Conservation (phyloP, 805 yeast species). For the Lachancea sp. region DNA sequence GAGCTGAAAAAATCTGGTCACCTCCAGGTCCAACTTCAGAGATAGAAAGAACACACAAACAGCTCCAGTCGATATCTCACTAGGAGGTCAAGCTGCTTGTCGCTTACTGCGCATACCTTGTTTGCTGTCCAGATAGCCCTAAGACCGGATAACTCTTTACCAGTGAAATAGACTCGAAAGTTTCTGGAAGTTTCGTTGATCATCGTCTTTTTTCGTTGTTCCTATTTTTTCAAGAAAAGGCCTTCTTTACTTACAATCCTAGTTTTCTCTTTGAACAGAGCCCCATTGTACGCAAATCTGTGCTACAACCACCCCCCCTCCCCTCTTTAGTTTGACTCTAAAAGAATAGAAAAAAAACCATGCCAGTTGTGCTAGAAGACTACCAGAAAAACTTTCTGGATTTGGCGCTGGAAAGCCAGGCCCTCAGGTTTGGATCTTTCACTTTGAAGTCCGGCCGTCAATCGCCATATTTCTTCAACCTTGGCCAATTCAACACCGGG, state of each 20-base stretch:
- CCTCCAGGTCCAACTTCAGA: background rate
- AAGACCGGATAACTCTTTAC: background rate
- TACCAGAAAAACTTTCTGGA: conserved; percentile 68
- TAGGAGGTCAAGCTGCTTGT: background rate
- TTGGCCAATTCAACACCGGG: conserved; percentile 86
- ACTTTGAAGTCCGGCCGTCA: conserved; percentile 86
- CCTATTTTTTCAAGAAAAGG: background rate
- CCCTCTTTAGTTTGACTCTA: background rate
- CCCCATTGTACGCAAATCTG: background rate
- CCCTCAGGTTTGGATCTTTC: conserved; percentile 82
- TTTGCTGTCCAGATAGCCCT: background rate
- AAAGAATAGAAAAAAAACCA: no score
- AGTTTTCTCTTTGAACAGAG: background rate
- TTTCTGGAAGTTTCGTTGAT: no score
- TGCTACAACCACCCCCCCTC: background rate
- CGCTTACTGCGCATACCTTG: background rate
- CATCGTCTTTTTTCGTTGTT: no score
- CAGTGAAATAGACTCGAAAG: no score
- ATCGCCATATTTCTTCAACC: conserved; percentile 94
- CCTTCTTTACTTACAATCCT: background rate
- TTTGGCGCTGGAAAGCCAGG: conserved; percentile 72
- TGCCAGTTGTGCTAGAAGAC: conserved; percentile 33
- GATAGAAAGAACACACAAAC: background rate
- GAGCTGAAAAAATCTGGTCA: background rate
- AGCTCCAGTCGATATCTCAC: background rate